phyloP scores from a whole-genome alignment of 495 filamentous ascomycete genomes.

The Oleoguttula mirabilis region DNA sequence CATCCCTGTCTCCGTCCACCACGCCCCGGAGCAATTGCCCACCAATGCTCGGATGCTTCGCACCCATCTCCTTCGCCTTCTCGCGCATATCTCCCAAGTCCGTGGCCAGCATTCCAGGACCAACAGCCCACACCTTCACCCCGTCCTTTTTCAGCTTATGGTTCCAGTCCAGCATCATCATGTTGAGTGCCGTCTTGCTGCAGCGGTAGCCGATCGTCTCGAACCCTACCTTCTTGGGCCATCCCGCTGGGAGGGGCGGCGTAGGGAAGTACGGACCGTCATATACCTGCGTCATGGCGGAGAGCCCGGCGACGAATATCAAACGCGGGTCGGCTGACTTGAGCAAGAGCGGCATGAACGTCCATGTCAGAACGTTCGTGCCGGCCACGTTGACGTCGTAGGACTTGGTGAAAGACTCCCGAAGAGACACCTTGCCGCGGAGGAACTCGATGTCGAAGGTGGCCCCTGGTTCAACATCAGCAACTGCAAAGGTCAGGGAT shows the following conservation, averaged over 20 bases:
- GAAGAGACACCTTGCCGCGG: background rate
- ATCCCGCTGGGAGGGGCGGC: constrained; percentile 30
- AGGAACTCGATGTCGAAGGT: background rate
- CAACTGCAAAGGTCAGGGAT: too few relatives aligned
- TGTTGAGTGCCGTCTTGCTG: constrained; percentile 48
- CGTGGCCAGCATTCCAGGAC: constrained; percentile 45
- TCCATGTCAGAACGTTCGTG: constrained; percentile 34
- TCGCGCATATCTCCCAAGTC: constrained; percentile 30
- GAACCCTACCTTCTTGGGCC: constrained; percentile 28
- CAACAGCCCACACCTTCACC: constrained; percentile 45
- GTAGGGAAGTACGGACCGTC: constrained; percentile 1
- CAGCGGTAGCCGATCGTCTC: constrained; percentile 34
- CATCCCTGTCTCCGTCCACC: background rate
- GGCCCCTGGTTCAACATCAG: background rate
- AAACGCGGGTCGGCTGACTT: constrained; percentile 36
- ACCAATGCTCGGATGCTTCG: constrained; percentile 1
- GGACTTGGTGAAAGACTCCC: constrained; percentile 2
- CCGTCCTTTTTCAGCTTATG: constrained; percentile 42
- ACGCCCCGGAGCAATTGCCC: background rate
- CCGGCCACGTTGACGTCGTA: constrained; percentile 26
- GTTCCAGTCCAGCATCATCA: constrained; percentile 50
- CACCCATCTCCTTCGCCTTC: constrained; percentile 22
- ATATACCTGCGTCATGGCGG: constrained; percentile 32
- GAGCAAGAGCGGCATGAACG: constrained; percentile 39
- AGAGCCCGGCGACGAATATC: constrained; percentile 35